Base-by-base conservation (phyloP, 2,329 filamentous ascomycete genomes). In the Penicillium sp. region DNA sequence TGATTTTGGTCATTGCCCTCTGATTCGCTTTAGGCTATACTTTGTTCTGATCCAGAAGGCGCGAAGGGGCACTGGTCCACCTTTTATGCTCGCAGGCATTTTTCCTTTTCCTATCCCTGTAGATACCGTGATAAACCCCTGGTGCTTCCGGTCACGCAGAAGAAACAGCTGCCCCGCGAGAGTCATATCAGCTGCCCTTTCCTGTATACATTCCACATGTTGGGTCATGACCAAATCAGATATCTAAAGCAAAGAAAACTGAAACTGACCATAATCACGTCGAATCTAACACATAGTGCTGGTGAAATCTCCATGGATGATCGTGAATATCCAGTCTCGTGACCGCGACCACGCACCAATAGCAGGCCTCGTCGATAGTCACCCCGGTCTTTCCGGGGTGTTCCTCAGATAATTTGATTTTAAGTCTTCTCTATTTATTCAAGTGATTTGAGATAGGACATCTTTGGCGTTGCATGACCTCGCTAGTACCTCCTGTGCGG, bases 141-240 rank as follows among this genome's bases (percentile, higher is more conserved):
- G 18, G 15, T 18, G 44, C 25, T 3, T 31, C 10, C 18, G 31
- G 57, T 58, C 59, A 63, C 44, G 57, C 46, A 41, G 48, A 15
- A n/a, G 27, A 5, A 21, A 27, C 53, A 41, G 37, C 53, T 46
- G 53, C 37, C 31, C 27, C 52, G 13, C 32, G 27, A 46, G 21
- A 37, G 48, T 60, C 40, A 58, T 41, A 47, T 46, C 53, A 45
- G 41, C 48, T 51, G 53, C 29, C 29, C 39, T 16, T 49, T 49
- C 31, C 38, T 46, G 35, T 61, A 62, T 62, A 64, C 57, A 23
- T 13, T 21, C 45, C 57, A 51, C 55, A 50, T 44, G 54, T 50
- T 49, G 58, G 59, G 59, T 55, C n/a, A 34, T 52, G 39, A 34
- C 21, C 29, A 46, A 55, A 54, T 25, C 41, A 45, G 52, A 49